Evolutionary conservation across 225 moss, liverwort and hornwort genomes (phyloP), one percentile per base, ranked within the genome.

Genomic region (Straminergon stramineum): DNA sequence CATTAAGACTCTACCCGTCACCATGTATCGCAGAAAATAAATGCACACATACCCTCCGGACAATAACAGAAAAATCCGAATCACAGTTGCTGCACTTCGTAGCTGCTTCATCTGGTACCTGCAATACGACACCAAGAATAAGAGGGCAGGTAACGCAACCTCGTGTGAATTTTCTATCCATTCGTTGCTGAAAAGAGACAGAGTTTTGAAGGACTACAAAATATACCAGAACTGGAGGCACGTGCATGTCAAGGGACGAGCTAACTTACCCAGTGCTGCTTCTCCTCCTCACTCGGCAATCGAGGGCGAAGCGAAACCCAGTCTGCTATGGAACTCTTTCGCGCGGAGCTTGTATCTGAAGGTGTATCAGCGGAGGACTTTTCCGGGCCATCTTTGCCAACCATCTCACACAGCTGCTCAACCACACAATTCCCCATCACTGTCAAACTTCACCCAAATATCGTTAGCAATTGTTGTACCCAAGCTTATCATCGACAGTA

Each of bases 61-160:
- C 88, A 85, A 99, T 96, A 51, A 95, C 91, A 91, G 95, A 96
- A 93, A 97, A 99, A 28, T 96, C 97, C 69, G 93, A 89, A 89
- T 94, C 95, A 78, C 99, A 99, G 89, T 93, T 95, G 52, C 89
- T 96, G 91, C 99, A 99, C 91, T 99, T 99, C 28, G 97, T 94
- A 48, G 95, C 94, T 81, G 96, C 97, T 90, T 99, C 99, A 81
- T 99, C 99, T 78, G 99, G 99, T 55, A 99, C 97, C 97, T 97
- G 94, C 75, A 75, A 71, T 71, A 58, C 18, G 16, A 82, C 80
- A 78, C 48, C 82, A 41, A 87, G 24, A 65, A 48, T 85, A 35
- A 89, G 84, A 84, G 23, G 32, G 26, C 48, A 86, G 30, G 57
- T 37, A 30, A 61, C 30, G 85, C 41, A 68, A 45, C 43, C 37